phyloP scores from a whole-genome alignment of 768 basidiomycete species.

The Termitomyces sp. region DNA sequence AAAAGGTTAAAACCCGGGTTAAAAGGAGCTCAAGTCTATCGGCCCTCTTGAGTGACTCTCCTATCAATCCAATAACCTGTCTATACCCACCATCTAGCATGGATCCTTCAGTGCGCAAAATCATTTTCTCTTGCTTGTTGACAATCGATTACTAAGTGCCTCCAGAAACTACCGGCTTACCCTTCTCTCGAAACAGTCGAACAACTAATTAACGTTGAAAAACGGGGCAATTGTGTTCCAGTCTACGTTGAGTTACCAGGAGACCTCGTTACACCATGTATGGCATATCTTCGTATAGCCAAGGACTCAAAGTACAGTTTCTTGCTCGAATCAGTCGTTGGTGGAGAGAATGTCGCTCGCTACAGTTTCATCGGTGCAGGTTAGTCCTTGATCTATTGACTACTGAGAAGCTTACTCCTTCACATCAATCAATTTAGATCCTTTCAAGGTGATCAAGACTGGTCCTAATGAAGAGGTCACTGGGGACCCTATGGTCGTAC shows the following conservation, averaged over 20 bases:
- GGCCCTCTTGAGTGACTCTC: background rate
- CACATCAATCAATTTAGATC: constrained; percentile 52
- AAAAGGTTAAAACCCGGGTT: background rate
- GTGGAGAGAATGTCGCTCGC: constrained; percentile 86
- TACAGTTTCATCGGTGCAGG: constrained; percentile 97
- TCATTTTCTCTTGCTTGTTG: background rate
- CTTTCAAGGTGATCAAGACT: constrained; percentile 86
- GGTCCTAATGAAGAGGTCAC: constrained; percentile 79
- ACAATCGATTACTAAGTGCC: background rate
- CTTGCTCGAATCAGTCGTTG: constrained; percentile 88
- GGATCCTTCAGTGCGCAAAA: constrained; percentile 47
- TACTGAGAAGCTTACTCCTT: background rate
- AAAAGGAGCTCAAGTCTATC: background rate
- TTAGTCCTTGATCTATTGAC: constrained; percentile 30
- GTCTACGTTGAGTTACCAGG: constrained; percentile 92
- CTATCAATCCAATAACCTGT: background rate
- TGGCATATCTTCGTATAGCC: constrained; percentile 91
- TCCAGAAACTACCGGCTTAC: constrained; percentile 61
- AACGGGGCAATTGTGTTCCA: constrained; percentile 89
- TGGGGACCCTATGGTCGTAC: constrained; percentile 83
- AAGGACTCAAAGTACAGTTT: constrained; percentile 95
- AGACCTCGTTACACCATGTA: constrained; percentile 94
- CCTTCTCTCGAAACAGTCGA: constrained; percentile 77
- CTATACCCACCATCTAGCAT: constrained; percentile 18
- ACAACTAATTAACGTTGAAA: constrained; percentile 73